phyloP scores from a whole-genome alignment of 2,329 filamentous ascomycete genomes.

The Epichloe gansuensis region DNA sequence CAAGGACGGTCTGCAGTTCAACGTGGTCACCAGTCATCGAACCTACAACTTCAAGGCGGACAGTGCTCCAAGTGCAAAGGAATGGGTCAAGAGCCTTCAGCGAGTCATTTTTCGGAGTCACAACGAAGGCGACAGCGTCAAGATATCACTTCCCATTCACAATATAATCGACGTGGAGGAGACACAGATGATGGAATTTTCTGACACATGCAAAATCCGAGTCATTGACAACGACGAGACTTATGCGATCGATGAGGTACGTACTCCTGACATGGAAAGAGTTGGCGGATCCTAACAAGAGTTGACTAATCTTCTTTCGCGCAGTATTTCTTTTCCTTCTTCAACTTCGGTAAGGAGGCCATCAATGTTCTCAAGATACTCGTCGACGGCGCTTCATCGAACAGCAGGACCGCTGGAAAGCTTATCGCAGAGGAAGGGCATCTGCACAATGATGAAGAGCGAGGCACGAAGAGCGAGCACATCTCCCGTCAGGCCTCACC shows the following conservation, averaged over 20 bases:
- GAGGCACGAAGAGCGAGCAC: background rate
- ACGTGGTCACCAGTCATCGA: slow-evolving; percentile 68
- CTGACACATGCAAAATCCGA: slow-evolving; percentile 85
- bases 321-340: slow-evolving; percentile 94
- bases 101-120: slow-evolving; percentile 91
- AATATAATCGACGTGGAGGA: slow-evolving; percentile 91
- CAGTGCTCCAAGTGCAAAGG: slow-evolving; percentile 74
- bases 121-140: slow-evolving; percentile 94
- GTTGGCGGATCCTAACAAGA: background rate
- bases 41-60: slow-evolving; percentile 85
- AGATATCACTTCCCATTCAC: slow-evolving; percentile 79
- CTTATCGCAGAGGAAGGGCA: slow-evolving; percentile 9
- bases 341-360: slow-evolving; percentile 73
- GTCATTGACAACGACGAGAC: slow-evolving; percentile 91
- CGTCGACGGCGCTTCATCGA: slow-evolving; percentile 49
- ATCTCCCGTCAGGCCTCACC: background rate
- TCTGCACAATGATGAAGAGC: background rate
- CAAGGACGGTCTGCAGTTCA: slow-evolving; percentile 66
- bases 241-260: slow-evolving; percentile 83
- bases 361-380: slow-evolving; percentile 65
- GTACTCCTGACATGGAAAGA: slow-evolving; percentile 7
- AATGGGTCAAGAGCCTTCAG: slow-evolving; percentile 92
- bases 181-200: slow-evolving; percentile 79
- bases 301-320: slow-evolving; percentile 1
- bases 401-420: slow-evolving; percentile 18